Evolutionary conservation across 257 asterid species (phyloP), one percentile per base, ranked within the genome.

Genomic region (Solanum pennellii): DNA sequence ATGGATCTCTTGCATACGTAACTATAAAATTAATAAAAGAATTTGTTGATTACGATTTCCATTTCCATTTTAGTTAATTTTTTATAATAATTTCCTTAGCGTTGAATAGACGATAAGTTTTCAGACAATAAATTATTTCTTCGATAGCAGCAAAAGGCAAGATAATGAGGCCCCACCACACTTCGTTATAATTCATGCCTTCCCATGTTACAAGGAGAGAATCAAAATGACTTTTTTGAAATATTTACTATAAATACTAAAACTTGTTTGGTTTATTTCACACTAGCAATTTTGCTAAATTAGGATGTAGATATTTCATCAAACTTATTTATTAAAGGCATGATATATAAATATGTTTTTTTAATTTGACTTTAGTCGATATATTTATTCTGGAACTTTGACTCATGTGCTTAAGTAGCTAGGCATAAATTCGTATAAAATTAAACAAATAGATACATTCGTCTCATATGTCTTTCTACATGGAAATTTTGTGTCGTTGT

Each of bases 361-460:
- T 1, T 59, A 56, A 52, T 23, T 18, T 18, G 4, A 52, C 11
- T 59, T 20, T 0, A 8, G 5, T 1, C 3, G 11, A 18, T 0
- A 0, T 52, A 0, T 52, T 18, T 1, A 10, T 7, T 23, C 1
- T 52, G 3, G 0, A 52, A 52, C 0, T 52, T 52, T 52, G 23
- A 16, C 6, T 5, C 6, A 1, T 52, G 62, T 52, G 23, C 23
- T 52, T 0, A 52, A 52, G 10, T 52, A 52, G 4, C 1, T 52
- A 18, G 10, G 0, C 0, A 52, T 23, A 52, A 52, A 52, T 23
- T 52, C 18, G 2, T 52, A 52, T 16, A 52, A 52, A 52, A 52
- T 52, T 52, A 0, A 52, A 52, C 2, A 52, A 52, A 16, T 18
- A 52, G 2, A 52, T 4, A 52, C 1, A 18, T 0, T 52, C 0